phyloP scores from a whole-genome alignment of 2,329 filamentous ascomycete genomes.

The Colletotrichum filicis region DNA sequence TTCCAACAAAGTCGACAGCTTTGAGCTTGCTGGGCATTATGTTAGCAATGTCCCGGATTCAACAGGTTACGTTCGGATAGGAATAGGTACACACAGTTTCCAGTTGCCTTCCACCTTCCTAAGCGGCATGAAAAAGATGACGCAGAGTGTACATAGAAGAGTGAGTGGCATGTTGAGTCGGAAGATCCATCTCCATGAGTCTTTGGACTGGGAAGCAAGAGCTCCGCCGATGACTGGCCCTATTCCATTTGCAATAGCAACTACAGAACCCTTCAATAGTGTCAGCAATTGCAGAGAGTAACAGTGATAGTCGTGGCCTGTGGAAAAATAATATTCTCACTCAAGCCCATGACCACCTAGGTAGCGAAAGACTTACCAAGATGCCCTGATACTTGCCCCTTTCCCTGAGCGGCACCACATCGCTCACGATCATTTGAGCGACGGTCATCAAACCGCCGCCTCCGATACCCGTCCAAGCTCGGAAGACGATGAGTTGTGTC shows the following conservation, averaged over 20 bases:
- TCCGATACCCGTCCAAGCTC: conserved; percentile 56
- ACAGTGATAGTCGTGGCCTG: background rate
- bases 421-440: conserved; percentile 58
- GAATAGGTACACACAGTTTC: conserved; percentile 47
- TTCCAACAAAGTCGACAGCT: conserved; percentile 57
- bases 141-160: conserved; percentile 54
- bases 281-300: background rate
- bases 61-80: background rate
- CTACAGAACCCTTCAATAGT: conserved; percentile 53
- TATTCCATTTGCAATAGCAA: conserved; percentile 64
- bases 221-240: conserved; percentile 65
- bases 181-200: conserved; percentile 66
- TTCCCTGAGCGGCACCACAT: conserved; percentile 59
- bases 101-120: conserved; percentile 64
- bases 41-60: background rate
- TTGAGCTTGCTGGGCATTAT: conserved; percentile 52
- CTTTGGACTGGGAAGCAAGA: conserved; percentile 54
- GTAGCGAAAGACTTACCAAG: conserved; percentile 44
- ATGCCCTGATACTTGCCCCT: conserved; percentile 54
- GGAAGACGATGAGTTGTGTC: conserved; percentile 53
- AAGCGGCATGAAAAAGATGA: conserved; percentile 67
- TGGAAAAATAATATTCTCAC: background rate
- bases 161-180: conserved; percentile 65
- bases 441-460: conserved; percentile 55
- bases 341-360: background rate